Evolutionary conservation across 495 filamentous ascomycete genomes (phyloP).

Genomic region (Neurospora sp.): DNA sequence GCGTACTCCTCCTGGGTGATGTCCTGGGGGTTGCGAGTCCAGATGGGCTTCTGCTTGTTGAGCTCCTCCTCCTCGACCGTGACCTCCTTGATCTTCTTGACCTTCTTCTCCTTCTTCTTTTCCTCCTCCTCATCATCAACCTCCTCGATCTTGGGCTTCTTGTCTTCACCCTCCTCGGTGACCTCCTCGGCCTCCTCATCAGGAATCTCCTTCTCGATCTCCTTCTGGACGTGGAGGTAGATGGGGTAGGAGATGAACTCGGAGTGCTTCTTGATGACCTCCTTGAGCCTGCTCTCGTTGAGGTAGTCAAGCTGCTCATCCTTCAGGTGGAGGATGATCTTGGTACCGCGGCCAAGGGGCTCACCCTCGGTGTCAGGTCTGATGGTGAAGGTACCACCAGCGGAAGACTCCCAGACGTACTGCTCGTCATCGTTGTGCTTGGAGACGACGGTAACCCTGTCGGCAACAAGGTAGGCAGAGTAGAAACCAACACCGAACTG

Average conservation of each 20-base stretch:
- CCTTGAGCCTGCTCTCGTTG: slow-evolving; percentile 98
- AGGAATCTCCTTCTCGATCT: slow-evolving; percentile 96
- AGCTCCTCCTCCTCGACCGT: slow-evolving; percentile 98
- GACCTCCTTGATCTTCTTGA: slow-evolving; percentile 98
- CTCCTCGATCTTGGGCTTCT: slow-evolving; percentile 80
- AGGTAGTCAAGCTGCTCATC: slow-evolving; percentile 98
- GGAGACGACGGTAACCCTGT: slow-evolving; percentile 87
- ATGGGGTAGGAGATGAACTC: slow-evolving; percentile 99
- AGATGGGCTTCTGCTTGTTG: slow-evolving; percentile 99
- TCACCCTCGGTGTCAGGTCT: slow-evolving; percentile 82
- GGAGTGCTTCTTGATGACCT: slow-evolving; percentile 99
- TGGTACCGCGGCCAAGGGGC: slow-evolving; percentile 85
- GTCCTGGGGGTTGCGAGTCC: slow-evolving; percentile 95
- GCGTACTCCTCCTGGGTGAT: slow-evolving; percentile 97
- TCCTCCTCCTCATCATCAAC: slow-evolving; percentile 66
- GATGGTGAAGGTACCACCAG: slow-evolving; percentile 95
- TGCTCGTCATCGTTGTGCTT: slow-evolving; percentile 99
- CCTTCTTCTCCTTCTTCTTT: slow-evolving; percentile 85
- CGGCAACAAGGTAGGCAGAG: slow-evolving; percentile 98
- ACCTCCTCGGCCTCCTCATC: slow-evolving; percentile 89
- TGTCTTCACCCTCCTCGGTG: slow-evolving; percentile 57
- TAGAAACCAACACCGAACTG: slow-evolving; percentile 99
- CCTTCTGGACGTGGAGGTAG: slow-evolving; percentile 98
- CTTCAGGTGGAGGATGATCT: slow-evolving; percentile 97
- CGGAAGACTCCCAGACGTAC: slow-evolving; percentile 98